Evolutionary conservation across 768 basidiomycete species (phyloP).

Genomic region (Panus rudis): DNA sequence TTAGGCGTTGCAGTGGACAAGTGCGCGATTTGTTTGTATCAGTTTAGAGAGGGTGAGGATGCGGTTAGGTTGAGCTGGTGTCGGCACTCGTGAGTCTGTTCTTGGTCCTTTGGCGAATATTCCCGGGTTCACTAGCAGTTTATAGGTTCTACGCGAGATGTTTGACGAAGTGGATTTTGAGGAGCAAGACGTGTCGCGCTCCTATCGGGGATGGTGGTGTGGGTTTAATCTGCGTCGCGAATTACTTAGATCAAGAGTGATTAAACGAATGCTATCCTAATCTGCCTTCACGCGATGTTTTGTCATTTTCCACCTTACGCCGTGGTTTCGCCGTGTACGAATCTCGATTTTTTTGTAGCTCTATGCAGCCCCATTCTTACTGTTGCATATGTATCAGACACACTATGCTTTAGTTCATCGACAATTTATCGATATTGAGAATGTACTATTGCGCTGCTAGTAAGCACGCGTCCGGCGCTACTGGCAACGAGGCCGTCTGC

Average conservation of each 20-base stretch:
- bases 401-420: too few species aligned
- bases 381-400: too few species aligned
- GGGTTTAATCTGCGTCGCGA: conserved; percentile 7
- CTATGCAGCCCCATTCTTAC: too few species aligned
- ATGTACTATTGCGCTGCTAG: too few species aligned
- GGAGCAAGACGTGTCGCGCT: conserved; percentile 52
- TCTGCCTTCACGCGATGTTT: background rate
- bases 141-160: conserved; percentile 55
- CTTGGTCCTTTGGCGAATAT: conserved; percentile 4
- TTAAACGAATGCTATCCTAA: background rate
- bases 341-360: too few species aligned
- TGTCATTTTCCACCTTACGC: background rate
- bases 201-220: too few species aligned
- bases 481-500: too few species aligned
- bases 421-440: too few species aligned
- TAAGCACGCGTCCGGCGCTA: too few species aligned
- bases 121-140: background rate
- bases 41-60: conserved; percentile 54
- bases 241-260: background rate
- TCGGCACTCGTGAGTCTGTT: conserved; percentile 42
- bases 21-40: conserved; percentile 68
- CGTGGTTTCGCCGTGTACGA: too few species aligned
- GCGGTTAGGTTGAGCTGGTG: conserved; percentile 53
- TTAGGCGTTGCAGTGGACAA: conserved; percentile 58
- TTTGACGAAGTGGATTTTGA: conserved; percentile 53